A percentile compares a stretch with the other conserved stretches of the same genome.
These are phyloP conservation scores for Aspergillus homomorphus DNA, from an alignment of 495 filamentous ascomycete species.

Conservation along the genomic window DNA sequence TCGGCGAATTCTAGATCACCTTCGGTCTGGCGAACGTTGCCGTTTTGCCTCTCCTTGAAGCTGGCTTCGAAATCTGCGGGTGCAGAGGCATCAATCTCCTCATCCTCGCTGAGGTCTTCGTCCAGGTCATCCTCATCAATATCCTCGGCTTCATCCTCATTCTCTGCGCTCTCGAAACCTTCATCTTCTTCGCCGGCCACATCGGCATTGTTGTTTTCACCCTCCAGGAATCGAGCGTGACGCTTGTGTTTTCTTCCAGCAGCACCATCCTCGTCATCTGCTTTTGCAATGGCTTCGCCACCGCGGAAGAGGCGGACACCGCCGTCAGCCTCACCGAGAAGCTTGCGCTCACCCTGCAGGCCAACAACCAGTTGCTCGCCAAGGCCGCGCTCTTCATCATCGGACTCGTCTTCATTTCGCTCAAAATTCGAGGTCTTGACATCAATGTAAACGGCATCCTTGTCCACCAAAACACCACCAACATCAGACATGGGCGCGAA, in stretches of 20 bases:
- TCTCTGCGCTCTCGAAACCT: conserved; percentile 61
- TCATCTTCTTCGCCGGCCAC: conserved; percentile 57
- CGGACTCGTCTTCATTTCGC: conserved; percentile 55
- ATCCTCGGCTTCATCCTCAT: conserved; percentile 50
- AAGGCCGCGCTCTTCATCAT: conserved; percentile 68
- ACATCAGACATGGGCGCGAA: conserved; percentile 98
- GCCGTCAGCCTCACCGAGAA: conserved; percentile 77
- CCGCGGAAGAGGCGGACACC: conserved; percentile 80
- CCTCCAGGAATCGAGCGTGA: conserved; percentile 59
- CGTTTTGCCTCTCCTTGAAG: conserved; percentile 46
- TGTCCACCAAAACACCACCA: conserved; percentile 81
- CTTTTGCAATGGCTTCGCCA: conserved; percentile 63
- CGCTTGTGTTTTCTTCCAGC: conserved; percentile 69
- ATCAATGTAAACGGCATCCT: conserved; percentile 78
- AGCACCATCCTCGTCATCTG: conserved; percentile 58
- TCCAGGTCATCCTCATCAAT: conserved; percentile 29
- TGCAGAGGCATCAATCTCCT: conserved; percentile 41
- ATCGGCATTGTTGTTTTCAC: conserved; percentile 52
- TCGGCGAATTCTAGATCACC: conserved; percentile 85
- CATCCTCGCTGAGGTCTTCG: conserved; percentile 33
- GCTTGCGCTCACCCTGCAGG: conserved; percentile 74
- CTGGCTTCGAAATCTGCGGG: conserved; percentile 39
- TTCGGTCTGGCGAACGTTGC: conserved; percentile 42
- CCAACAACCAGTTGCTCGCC: conserved; percentile 92
- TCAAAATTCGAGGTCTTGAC: conserved; percentile 75